Conservation (phyloP, 805 yeast genomes). For the Ascoidea asiatica region DNA sequence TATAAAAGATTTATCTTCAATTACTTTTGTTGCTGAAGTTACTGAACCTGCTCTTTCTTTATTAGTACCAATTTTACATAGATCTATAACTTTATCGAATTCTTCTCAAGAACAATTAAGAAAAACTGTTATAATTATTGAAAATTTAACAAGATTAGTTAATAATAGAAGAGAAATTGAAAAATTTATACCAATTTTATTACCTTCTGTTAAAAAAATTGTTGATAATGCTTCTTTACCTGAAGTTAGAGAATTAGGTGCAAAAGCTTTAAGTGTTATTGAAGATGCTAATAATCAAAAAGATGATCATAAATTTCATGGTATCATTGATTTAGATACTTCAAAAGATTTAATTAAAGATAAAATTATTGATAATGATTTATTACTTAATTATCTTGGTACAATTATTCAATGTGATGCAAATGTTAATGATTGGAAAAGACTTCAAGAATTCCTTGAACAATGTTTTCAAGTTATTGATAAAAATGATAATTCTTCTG, state of each 20-base stretch:
- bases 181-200: conserved; percentile 66
- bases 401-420: conserved; percentile 44
- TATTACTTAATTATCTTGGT: conserved; percentile 33
- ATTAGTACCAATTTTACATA: conserved; percentile 82
- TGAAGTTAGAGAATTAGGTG: conserved; percentile 89
- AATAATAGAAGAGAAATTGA: conserved; percentile 89
- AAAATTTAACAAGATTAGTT: conserved; percentile 88
- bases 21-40: conserved; percentile 96
- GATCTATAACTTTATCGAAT: conserved; percentile 75
- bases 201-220: conserved; percentile 89
- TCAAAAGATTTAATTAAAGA: conserved; percentile 31
- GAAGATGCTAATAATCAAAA: conserved; percentile 63
- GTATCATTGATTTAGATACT: conserved; percentile 47
- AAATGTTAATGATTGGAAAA: conserved; percentile 63
- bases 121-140: conserved; percentile 92
- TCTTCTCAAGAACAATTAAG: conserved; percentile 93
- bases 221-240: conserved; percentile 86
- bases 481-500: background rate
- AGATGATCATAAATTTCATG: conserved; percentile 62
- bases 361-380: background rate
- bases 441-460: conserved; percentile 40
- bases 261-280: conserved; percentile 71
- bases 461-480: conserved; percentile 18
- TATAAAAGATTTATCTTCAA: conserved; percentile 79
- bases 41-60: conserved; percentile 90